Conservation (phyloP, 306 rosid genomes). For the Quillaja saponaria region DNA sequence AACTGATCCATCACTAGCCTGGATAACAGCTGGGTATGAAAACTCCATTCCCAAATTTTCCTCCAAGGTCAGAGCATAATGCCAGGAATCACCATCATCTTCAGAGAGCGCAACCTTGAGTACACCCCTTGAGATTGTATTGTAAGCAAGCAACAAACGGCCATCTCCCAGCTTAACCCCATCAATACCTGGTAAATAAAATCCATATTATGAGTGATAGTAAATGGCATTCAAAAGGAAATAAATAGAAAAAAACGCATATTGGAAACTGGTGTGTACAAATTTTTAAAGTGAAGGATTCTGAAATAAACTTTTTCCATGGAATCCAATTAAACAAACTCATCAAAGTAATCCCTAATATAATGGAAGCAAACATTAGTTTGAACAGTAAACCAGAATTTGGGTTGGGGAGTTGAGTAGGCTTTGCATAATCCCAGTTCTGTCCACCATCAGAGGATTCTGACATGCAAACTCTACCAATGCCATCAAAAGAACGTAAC, state of each 20-base stretch:
- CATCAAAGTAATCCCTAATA: constrained; percentile 18
- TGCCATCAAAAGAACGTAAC: constrained; percentile 68
- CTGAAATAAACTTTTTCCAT: constrained; percentile 15
- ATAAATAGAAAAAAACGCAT: no score
- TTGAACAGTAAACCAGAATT: constrained; percentile 67
- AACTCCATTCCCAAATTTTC: constrained; percentile 65
- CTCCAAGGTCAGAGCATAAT: constrained; percentile 71
- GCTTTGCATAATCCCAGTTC: constrained; percentile 72
- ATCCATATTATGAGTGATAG: no score
- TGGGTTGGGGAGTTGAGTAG: constrained; percentile 86
- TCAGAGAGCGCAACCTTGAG: constrained; percentile 78
- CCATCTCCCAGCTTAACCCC: constrained; percentile 90
- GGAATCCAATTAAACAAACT: constrained; percentile 11
- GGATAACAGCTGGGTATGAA: constrained; percentile 94
- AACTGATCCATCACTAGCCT: constrained; percentile 67
- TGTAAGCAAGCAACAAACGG: constrained; percentile 64
- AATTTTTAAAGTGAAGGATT: constrained; percentile 15
- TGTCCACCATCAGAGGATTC: constrained; percentile 81
- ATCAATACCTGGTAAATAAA: constrained; percentile 62
- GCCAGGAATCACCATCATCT: constrained; percentile 92
- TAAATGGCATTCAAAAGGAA: no score
- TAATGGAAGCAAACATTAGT: constrained; percentile 13
- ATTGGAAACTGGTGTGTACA: no score
- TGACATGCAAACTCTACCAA: constrained; percentile 66
- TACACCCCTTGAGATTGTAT: constrained; percentile 67